phyloP scores from a whole-genome alignment of 768 basidiomycete species.

The Crepidotus variabilis region DNA sequence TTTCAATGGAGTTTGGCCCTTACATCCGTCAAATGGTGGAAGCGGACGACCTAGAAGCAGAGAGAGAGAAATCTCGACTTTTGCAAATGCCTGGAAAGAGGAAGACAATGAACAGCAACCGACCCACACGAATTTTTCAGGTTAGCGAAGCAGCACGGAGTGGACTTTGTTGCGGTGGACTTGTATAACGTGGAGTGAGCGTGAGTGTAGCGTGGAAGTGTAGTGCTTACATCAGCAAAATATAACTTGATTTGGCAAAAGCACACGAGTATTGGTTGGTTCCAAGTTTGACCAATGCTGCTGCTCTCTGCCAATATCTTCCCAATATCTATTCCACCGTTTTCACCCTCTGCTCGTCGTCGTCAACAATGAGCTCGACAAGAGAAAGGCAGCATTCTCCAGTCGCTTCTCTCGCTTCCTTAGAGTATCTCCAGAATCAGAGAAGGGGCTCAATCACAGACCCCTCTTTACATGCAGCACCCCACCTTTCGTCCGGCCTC shows the following conservation, averaged over 20 bases:
- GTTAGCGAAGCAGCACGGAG: conserved; percentile 34
- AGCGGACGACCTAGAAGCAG: conserved; percentile 58
- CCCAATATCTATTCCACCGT: conserved; percentile 3
- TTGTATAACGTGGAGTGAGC: conserved; percentile 16
- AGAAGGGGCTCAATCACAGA: conserved; percentile 83
- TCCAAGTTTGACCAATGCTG: conserved; percentile 14
- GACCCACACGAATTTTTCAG: conserved; percentile 40
- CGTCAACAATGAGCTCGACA: conserved; percentile 7
- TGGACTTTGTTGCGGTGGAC: conserved; percentile 5
- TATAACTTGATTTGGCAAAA: conserved; percentile 35
- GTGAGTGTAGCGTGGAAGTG: conserved; percentile 23
- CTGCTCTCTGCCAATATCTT: conserved; percentile 13
- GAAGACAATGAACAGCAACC: conserved; percentile 54
- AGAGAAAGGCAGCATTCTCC: conserved; percentile 42
- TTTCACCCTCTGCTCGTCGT: not conserved
- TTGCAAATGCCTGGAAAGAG: conserved; percentile 28
- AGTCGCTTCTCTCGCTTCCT: conserved; percentile 63
- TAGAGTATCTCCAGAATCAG: conserved; percentile 77
- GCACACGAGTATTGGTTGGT: conserved; percentile 30
- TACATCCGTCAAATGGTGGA: conserved; percentile 60
- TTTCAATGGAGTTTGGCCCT: conserved; percentile 70
- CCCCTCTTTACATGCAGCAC: conserved; percentile 65
- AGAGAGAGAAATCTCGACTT: conserved; percentile 14
- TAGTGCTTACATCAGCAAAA: conserved; percentile 29
- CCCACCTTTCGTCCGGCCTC: conserved; percentile 25